A percentile compares a stretch with the other conserved stretches of the same genome.
Evolutionary conservation across 805 yeast genomes (phyloP).

Genomic region (Candida easanensis): DNA sequence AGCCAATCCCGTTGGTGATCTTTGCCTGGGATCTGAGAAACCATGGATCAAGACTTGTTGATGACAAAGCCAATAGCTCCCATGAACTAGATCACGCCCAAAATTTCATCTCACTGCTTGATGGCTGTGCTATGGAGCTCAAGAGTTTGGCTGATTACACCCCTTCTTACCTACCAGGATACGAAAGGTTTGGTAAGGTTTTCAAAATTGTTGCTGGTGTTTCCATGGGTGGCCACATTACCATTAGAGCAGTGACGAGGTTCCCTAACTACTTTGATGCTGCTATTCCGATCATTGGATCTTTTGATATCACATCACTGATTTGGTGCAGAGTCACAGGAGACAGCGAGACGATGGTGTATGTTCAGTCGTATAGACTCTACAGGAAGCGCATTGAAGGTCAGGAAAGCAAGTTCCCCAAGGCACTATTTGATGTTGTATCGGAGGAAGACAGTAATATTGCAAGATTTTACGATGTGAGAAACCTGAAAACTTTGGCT

Average conservation of each 20-base stretch:
- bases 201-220: slow-evolving; percentile 18
- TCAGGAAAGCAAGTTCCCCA: slow-evolving; percentile 4
- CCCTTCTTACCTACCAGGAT: slow-evolving; percentile 12
- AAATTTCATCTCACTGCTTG: slow-evolving; percentile 21
- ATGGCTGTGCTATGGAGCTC: slow-evolving; percentile 19
- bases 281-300: slow-evolving; percentile 23
- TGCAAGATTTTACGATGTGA: slow-evolving; percentile 9
- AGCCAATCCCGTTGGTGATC: slow-evolving; percentile 11
- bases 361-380: slow-evolving; percentile 8
- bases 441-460: slow-evolving; percentile 17
- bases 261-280: slow-evolving; percentile 17
- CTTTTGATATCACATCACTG: slow-evolving; percentile 21
- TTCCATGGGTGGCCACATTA: slow-evolving; percentile 26
- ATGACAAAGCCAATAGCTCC: slow-evolving; percentile 7
- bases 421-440: slow-evolving; percentile 10
- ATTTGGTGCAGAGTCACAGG: slow-evolving; percentile 16
- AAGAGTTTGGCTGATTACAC: slow-evolving; percentile 20
- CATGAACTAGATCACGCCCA: slow-evolving; percentile 22
- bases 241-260: slow-evolving; percentile 16
- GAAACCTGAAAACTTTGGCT: slow-evolving; percentile 16
- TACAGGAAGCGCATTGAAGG: neutral
- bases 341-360: slow-evolving; percentile 1
- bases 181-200: slow-evolving; percentile 2
- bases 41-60: slow-evolving; percentile 20
- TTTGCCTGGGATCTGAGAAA: slow-evolving; percentile 24